A percentile compares a stretch with the other conserved stretches of the same genome.
These are phyloP conservation scores for Daldinia childiae DNA, from an alignment of 495 filamentous ascomycete species.

Conservation along the genomic window DNA sequence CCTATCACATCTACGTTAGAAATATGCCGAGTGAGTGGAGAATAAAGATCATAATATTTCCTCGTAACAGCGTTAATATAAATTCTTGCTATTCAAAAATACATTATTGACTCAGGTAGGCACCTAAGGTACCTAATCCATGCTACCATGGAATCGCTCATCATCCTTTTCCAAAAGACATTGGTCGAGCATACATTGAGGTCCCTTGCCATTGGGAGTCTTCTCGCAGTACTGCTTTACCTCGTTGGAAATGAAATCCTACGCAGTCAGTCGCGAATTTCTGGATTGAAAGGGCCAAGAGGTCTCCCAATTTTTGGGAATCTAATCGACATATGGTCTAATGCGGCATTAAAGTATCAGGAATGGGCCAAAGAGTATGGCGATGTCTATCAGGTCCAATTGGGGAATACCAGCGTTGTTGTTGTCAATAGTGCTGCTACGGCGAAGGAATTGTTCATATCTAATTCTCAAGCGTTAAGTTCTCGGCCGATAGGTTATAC, in stretches of 20 bases:
- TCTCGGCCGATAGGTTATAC: slow-evolving; percentile 71
- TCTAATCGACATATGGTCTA: slow-evolving; percentile 65
- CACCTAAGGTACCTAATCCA: too few relatives aligned
- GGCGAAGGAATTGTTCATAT: slow-evolving; percentile 66
- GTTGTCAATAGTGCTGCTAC: slow-evolving; percentile 68
- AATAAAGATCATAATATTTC: background rate
- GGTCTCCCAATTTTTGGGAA: slow-evolving; percentile 72
- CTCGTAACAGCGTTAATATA: background rate
- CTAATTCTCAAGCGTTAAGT: slow-evolving; percentile 64
- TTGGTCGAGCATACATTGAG: slow-evolving; percentile 7
- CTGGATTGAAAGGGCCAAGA: slow-evolving; percentile 62
- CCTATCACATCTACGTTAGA: background rate
- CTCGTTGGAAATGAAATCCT: slow-evolving; percentile 63
- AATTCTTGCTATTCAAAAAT: background rate
- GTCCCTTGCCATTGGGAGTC: slow-evolving; percentile 18
- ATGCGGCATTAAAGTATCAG: slow-evolving; percentile 69
- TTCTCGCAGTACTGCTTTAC: slow-evolving; percentile 46
- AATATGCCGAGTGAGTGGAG: background rate
- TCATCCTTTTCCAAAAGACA: background rate
- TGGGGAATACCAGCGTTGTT: slow-evolving; percentile 69
- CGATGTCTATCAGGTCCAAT: slow-evolving; percentile 69
- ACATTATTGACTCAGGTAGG: background rate
- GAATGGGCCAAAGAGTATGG: slow-evolving; percentile 67
- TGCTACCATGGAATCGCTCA: slow-evolving; percentile 37
- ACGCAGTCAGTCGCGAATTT: slow-evolving; percentile 59